phyloP scores from a whole-genome alignment of 805 yeast genomes.

The Pichia gijzeniarum region DNA sequence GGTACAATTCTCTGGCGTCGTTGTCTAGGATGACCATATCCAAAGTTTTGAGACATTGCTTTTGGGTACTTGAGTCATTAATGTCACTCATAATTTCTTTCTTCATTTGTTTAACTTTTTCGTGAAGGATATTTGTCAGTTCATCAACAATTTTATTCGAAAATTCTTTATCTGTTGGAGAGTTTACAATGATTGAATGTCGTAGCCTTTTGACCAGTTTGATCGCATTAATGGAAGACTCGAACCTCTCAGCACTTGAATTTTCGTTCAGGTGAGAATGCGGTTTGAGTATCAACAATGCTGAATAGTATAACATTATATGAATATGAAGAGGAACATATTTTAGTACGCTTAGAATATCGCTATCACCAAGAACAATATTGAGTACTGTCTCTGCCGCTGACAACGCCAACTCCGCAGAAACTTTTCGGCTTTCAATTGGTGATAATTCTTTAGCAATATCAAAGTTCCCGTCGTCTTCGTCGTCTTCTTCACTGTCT shows the following conservation, averaged over 20 bases:
- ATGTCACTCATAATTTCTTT: background rate
- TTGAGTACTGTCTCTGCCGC: conserved; percentile 61
- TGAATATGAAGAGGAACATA: conserved; percentile 71
- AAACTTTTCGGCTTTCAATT: conserved; percentile 23
- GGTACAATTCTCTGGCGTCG: conserved; percentile 4
- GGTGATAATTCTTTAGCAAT: conserved; percentile 22
- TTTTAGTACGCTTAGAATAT: conserved; percentile 47
- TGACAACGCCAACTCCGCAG: conserved; percentile 45
- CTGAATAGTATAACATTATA: conserved; percentile 64
- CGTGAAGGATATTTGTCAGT: conserved; percentile 24
- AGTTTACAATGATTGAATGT: conserved; percentile 35
- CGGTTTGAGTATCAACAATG: conserved; percentile 47
- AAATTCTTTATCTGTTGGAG: conserved; percentile 49
- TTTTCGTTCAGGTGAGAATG: conserved; percentile 15
- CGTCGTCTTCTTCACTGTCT: conserved; percentile 16
- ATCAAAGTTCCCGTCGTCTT: conserved; percentile 12
- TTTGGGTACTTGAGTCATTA: conserved; percentile 1
- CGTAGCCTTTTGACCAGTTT: conserved; percentile 39
- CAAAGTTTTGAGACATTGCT: conserved; percentile 15
- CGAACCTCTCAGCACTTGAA: conserved; percentile 23
- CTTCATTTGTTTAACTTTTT: conserved; percentile 21
- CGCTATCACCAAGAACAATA: conserved; percentile 51
- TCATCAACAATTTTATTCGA: conserved; percentile 37
- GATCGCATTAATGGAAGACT: conserved; percentile 33
- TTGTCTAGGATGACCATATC: conserved; percentile 5